Percentiles rank a stretch among this genome's conserved stretches.
Conservation (phyloP, 169 alveolate genomes). For the Haemoproteus tartakovskyi region DNA sequence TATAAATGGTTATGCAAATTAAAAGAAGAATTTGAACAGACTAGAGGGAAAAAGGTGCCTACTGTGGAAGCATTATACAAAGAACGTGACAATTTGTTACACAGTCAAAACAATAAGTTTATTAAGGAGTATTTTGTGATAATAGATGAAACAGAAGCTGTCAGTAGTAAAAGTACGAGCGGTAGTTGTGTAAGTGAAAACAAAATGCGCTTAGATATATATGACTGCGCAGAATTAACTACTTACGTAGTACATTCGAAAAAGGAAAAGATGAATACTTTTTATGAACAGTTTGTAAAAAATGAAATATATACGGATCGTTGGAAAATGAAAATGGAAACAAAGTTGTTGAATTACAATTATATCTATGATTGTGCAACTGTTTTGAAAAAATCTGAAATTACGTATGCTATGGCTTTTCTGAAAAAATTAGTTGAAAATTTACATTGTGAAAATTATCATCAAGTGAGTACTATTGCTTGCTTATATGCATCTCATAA, state of each 20-base stretch:
- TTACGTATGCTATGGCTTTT: no score
- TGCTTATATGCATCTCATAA: no score
- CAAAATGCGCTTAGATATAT: slow-evolving; percentile 31
- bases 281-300: slow-evolving; percentile 41
- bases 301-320: slow-evolving; percentile 60
- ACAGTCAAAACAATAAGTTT: slow-evolving; percentile 1
- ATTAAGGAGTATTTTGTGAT: slow-evolving; percentile 54
- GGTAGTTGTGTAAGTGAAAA: slow-evolving; percentile 42
- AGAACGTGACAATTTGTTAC: not conserved
- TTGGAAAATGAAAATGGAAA: slow-evolving; percentile 52
- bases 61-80: not conserved
- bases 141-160: slow-evolving; percentile 50
- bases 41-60: not conserved
- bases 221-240: slow-evolving; percentile 36
- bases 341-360: slow-evolving; percentile 38
- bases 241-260: slow-evolving; percentile 54
- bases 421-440: no score
- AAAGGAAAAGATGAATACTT: slow-evolving; percentile 58
- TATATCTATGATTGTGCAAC: slow-evolving; percentile 23
- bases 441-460: no score
- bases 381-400: no score
- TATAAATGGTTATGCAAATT: not conserved
- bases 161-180: no score
- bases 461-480: no score
- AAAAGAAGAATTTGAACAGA: not conserved